These are phyloP conservation scores for Mariannaea sp. DNA, from an alignment of 2,329 filamentous ascomycete species.

Conservation along the genomic window DNA sequence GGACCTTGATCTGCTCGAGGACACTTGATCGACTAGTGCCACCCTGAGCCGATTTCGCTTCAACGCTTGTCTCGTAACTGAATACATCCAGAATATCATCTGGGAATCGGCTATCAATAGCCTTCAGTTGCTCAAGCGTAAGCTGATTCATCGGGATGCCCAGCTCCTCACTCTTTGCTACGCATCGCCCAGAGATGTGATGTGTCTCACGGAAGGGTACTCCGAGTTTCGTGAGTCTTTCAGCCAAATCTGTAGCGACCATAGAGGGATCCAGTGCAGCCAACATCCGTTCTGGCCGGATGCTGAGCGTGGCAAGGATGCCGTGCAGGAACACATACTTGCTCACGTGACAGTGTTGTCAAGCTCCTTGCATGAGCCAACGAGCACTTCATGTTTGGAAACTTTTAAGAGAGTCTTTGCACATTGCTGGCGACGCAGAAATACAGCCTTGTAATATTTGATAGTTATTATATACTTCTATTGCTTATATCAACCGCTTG, in stretches of 20 bases:
- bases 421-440: too few relatives aligned
- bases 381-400: too few relatives aligned
- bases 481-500: too few relatives aligned
- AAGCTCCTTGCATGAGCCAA: too few relatives aligned
- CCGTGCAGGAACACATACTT: too few relatives aligned
- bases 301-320: constrained; percentile 73
- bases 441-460: too few relatives aligned
- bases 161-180: neutral
- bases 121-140: neutral
- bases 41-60: constrained; percentile 74
- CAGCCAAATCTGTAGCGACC: constrained; percentile 73
- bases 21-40: constrained; percentile 74
- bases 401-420: too few relatives aligned
- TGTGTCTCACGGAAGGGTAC: constrained; percentile 7
- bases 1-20: constrained; percentile 61
- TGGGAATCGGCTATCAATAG: neutral
- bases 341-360: too few relatives aligned
- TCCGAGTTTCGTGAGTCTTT: too few relatives aligned
- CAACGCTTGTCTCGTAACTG: constrained; percentile 52
- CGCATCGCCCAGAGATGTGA: neutral
- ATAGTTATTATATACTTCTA: too few relatives aligned
- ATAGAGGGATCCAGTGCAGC: constrained; percentile 81
- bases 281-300: constrained; percentile 75
- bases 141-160: constrained; percentile 5
- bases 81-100: constrained; percentile 43